Evolutionary conservation across 257 asterid species (phyloP).

Genomic region (Echium plantagineum): DNA sequence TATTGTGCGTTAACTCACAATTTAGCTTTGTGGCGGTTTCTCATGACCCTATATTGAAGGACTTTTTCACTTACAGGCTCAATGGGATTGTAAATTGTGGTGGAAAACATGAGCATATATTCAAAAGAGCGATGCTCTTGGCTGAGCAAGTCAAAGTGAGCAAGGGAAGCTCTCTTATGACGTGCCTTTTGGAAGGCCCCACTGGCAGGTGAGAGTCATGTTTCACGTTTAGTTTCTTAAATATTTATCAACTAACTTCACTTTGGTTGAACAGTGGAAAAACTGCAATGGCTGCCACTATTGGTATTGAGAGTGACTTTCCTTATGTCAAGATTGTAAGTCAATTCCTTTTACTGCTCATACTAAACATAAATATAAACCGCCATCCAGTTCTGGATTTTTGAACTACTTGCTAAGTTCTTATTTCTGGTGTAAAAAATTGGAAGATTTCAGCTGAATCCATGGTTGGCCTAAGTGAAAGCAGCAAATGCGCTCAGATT

Average conservation of each 20-base stretch:
- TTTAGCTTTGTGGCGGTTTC: background rate
- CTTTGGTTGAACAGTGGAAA: constrained; percentile 65
- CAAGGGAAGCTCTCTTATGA: constrained; percentile 77
- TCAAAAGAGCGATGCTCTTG: constrained; percentile 65
- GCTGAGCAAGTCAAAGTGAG: constrained; percentile 92
- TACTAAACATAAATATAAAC: background rate
- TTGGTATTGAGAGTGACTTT: constrained; percentile 84
- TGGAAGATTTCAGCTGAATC: constrained; percentile 90
- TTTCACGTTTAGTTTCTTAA: constrained; percentile 2
- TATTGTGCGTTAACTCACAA: too few relatives aligned
- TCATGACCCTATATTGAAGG: background rate
- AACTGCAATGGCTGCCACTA: constrained; percentile 91
- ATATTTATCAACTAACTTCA: background rate
- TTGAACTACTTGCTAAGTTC: constrained; percentile 2
- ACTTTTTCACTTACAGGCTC: constrained; percentile 34
- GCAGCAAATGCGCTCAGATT: constrained; percentile 88
- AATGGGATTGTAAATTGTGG: constrained; percentile 84
- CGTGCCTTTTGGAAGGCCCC: constrained; percentile 96
- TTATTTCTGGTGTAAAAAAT: constrained; percentile 14
- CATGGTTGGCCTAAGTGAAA: constrained; percentile 94
- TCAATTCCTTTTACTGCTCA: constrained; percentile 5
- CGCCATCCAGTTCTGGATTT: constrained; percentile 5
- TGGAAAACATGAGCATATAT: constrained; percentile 63
- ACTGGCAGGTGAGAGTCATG: constrained; percentile 86
- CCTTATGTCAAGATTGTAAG: constrained; percentile 92